Evolutionary conservation across 2,329 filamentous ascomycete genomes (phyloP).

Genomic region (Claviceps quebecensis): DNA sequence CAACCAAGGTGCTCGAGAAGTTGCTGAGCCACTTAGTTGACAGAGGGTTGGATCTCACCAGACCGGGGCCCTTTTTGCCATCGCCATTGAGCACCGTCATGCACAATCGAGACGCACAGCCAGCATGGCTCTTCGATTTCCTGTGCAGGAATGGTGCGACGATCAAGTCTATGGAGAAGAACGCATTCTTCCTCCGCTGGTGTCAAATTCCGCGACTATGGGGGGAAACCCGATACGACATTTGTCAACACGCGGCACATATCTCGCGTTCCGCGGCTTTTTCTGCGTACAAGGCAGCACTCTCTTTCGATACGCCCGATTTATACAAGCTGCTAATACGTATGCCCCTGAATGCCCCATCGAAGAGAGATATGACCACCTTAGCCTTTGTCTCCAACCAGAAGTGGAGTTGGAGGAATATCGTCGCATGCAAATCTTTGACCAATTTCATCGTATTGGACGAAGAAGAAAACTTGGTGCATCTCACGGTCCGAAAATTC

Average conservation of each 20-base stretch:
- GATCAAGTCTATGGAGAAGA: background rate
- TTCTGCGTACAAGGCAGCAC: background rate
- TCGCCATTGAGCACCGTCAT: background rate
- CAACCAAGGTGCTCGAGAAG: background rate
- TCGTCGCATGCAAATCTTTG: background rate
- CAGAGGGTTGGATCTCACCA: background rate
- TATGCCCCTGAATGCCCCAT: background rate
- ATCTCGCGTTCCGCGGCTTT: background rate
- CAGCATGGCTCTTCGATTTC: background rate
- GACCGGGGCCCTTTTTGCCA: background rate
- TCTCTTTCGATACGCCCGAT: background rate
- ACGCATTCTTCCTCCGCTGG: background rate
- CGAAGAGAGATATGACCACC: background rate
- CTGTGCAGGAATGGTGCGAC: background rate
- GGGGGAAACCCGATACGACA: background rate
- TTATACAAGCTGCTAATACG: background rate
- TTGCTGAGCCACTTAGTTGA: background rate
- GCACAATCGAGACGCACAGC: background rate
- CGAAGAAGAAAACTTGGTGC: background rate
- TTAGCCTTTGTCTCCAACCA: background rate
- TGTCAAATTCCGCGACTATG: background rate
- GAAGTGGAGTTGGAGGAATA: background rate
- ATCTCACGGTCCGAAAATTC: background rate
- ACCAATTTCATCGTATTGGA: background rate
- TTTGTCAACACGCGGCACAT: background rate